Base-by-base conservation (phyloP, 2,329 filamentous ascomycete species). In the Cladobotryum mycophilum region DNA sequence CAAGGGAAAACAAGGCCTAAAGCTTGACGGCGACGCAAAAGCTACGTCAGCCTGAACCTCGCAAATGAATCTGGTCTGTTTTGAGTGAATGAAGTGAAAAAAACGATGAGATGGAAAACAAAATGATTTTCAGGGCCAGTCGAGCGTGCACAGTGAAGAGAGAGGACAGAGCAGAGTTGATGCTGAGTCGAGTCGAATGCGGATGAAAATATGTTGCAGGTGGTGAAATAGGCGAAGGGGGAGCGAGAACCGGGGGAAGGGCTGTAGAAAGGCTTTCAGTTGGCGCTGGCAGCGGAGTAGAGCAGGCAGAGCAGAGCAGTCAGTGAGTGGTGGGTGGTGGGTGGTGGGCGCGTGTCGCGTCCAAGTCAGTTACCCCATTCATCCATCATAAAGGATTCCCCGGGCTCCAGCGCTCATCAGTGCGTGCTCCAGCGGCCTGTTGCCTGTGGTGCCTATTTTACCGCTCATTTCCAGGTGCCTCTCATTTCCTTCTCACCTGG, bases 61-160 rank as follows among this genome's bases (percentile, higher is more conserved):
- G 34, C 48, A 18, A 41, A 41, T 37, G 43, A 30, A 30, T 30
- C 17, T 38, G 4, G 14, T n/a, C 14, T n/a, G 4, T n/a, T 18
- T n/a, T n/a, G 17, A 11, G 17, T 37, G 34, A 34, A 25, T 20
- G 20, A 20, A 20, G 20, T 20, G 20, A 45, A 41, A 41, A 52
- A 46, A 47, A 55, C 43, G 55, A 53, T 49, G 48, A 53, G 45
- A 56, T 45, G 55, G 40, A 38, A 48, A 42, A 38, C 35, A 18
- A 35, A 41, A 42, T 36, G 33, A 33, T 34, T 15, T 15, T 42
- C 17, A n/a, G 18, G 45, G 46, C 14, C 25, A 51, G 33, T 20
- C 20, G 5, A 20, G 20, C 20, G 5, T 5, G 20, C 20, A 20
- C 20, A 20, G 20, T 20, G 20, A 38, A 44, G 49, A 42, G 43